A percentile compares a stretch with the other conserved stretches of the same genome.
Evolutionary conservation across 768 basidiomycete genomes (phyloP).

Genomic region (Phlegmacium glaucopus): DNA sequence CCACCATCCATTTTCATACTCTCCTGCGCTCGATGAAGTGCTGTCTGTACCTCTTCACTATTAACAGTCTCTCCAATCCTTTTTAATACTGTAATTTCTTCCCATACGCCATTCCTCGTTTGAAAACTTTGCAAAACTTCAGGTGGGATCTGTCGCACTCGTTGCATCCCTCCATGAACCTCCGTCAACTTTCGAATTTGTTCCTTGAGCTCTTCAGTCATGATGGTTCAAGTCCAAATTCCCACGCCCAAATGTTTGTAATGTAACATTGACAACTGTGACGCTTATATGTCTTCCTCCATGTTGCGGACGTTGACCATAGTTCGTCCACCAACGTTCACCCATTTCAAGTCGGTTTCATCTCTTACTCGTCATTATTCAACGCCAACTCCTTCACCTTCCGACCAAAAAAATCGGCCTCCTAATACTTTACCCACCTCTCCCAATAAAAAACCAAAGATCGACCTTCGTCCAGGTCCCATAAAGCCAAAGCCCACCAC

Average conservation of each 20-base stretch:
- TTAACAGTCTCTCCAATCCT: slow-evolving; percentile 42
- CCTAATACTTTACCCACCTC: slow-evolving; percentile 6
- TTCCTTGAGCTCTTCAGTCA: slow-evolving; percentile 11
- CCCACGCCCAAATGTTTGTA: slow-evolving; percentile 11
- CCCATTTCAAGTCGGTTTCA: not conserved
- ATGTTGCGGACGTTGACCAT: slow-evolving; percentile 15
- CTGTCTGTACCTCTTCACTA: slow-evolving; percentile 55
- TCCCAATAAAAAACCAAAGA: slow-evolving; percentile 42
- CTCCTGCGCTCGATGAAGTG: slow-evolving; percentile 49
- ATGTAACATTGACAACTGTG: slow-evolving; percentile 8
- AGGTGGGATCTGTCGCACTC: slow-evolving; percentile 20
- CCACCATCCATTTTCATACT: slow-evolving; percentile 52
- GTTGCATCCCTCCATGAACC: slow-evolving; percentile 12
- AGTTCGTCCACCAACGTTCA: slow-evolving; percentile 1
- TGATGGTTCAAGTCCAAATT: slow-evolving; percentile 30
- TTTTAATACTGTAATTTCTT: slow-evolving; percentile 10
- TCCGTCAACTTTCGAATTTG: slow-evolving; percentile 17
- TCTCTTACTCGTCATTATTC: slow-evolving; percentile 13
- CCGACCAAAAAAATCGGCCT: slow-evolving; percentile 3
- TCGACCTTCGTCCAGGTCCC: slow-evolving; percentile 65
- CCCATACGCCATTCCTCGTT: slow-evolving; percentile 3
- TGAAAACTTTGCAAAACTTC: slow-evolving; percentile 10
- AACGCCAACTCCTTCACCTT: slow-evolving; percentile 12
- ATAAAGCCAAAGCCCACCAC: slow-evolving; percentile 34
- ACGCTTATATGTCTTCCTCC: slow-evolving; percentile 2